phyloP scores from a whole-genome alignment of 1,139 yeast species.

The Petasospora rhodanensis region DNA sequence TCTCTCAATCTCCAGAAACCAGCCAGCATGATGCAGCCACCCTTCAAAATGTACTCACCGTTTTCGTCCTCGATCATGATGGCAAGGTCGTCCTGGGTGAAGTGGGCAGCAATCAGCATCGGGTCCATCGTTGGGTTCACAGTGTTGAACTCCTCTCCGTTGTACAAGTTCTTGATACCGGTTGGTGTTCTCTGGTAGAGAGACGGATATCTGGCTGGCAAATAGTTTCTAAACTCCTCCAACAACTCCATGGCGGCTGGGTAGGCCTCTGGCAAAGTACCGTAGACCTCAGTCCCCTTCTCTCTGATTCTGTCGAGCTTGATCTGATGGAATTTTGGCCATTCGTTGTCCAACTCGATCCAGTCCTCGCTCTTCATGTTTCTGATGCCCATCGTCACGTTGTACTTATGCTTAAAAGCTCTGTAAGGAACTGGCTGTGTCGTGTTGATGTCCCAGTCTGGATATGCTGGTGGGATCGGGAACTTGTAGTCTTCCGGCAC shows the following conservation, averaged over 20 bases:
- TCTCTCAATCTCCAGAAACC: constrained; percentile 64
- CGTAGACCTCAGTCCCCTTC: constrained; percentile 45
- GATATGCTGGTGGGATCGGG: constrained; percentile 45
- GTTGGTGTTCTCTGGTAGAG: constrained; percentile 41
- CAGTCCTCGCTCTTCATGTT: constrained; percentile 54
- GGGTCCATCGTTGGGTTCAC: constrained; percentile 44
- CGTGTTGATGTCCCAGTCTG: constrained; percentile 45
- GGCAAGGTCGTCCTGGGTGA: constrained; percentile 67
- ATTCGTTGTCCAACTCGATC: constrained; percentile 65
- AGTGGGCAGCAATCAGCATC: constrained; percentile 49
- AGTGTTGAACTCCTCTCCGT: constrained; percentile 42
- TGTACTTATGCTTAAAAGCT: constrained; percentile 56
- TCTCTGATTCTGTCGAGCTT: constrained; percentile 46
- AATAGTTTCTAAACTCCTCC: constrained; percentile 46
- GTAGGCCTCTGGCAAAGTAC: constrained; percentile 47
- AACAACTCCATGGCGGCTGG: constrained; percentile 55
- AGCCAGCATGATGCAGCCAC: constrained; percentile 59
- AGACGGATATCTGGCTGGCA: constrained; percentile 56
- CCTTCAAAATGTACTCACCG: constrained; percentile 52
- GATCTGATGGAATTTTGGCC: constrained; percentile 49
- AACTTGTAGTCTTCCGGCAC: constrained; percentile 45
- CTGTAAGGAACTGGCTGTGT: constrained; percentile 58
- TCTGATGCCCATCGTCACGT: constrained; percentile 61
- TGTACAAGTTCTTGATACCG: constrained; percentile 49
- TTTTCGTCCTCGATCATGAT: constrained; percentile 55